phyloP scores from a whole-genome alignment of 805 yeast genomes.

The Schwanniomyces yamadae region DNA sequence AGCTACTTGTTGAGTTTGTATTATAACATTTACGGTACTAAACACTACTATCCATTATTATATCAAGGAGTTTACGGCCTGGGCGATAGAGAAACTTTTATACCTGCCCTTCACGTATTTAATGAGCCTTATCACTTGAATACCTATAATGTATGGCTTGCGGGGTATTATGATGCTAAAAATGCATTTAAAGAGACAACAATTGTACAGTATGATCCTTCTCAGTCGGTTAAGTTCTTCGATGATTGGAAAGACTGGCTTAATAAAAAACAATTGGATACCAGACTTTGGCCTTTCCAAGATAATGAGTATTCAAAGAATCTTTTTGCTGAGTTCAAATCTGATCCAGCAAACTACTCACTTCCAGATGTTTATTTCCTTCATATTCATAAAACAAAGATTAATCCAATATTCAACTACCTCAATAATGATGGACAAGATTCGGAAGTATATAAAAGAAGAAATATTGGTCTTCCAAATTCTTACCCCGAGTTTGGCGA shows the following conservation, averaged over 20 bases:
- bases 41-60: conserved; percentile 27
- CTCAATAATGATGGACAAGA: conserved; percentile 13
- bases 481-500: conserved; percentile 12
- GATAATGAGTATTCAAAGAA: conserved; percentile 22
- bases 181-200: conserved; percentile 24
- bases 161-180: conserved; percentile 13
- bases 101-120: conserved; percentile 37
- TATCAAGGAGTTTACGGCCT: conserved; percentile 35
- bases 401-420: conserved; percentile 27
- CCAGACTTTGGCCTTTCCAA: conserved; percentile 32
- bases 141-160: conserved; percentile 14
- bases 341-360: conserved; percentile 6
- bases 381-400: conserved; percentile 33
- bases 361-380: conserved; percentile 29
- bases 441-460: conserved; percentile 17
- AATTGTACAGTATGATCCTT: conserved; percentile 32
- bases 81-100: conserved; percentile 39
- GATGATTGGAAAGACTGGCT: conserved; percentile 28
- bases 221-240: conserved; percentile 16
- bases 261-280: conserved; percentile 19
- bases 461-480: conserved; percentile 25
- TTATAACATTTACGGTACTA: conserved; percentile 32
- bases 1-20: conserved; percentile 32
- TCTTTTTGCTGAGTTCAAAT: neutral
- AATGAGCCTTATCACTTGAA: conserved; percentile 32